Evolutionary conservation across 768 basidiomycete genomes (phyloP).

Genomic region (Suillus fuscotomentosus): DNA sequence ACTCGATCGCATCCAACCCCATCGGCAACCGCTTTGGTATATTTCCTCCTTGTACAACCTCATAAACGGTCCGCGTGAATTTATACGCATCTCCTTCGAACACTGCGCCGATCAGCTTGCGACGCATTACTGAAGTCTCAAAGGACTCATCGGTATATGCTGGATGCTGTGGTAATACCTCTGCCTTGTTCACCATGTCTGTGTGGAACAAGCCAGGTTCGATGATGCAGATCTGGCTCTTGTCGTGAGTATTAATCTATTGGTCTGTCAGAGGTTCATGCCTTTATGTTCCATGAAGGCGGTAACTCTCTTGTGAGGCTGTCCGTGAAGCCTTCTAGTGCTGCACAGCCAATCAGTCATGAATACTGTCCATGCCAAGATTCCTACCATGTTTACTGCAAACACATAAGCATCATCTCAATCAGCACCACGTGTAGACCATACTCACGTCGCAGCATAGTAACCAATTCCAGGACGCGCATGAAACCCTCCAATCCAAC

Average conservation of each 20-base stretch:
- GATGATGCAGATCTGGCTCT: neutral
- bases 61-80: neutral
- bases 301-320: neutral
- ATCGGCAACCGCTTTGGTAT: neutral
- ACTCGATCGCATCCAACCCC: neutral
- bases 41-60: neutral
- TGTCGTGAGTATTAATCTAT: neutral
- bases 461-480: neutral
- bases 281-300: neutral
- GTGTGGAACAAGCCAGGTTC: neutral
- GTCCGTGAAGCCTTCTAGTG: neutral
- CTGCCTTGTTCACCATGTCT: neutral
- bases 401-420: neutral
- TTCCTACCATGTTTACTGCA: neutral
- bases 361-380: neutral
- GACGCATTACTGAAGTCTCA: neutral
- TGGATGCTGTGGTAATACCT: neutral
- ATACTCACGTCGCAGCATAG: neutral
- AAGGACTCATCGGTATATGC: neutral
- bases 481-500: neutral
- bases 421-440: neutral
- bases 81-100: neutral
- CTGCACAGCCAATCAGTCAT: neutral
- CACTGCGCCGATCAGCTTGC: accelerated
- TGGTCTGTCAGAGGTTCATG: no score